These are phyloP conservation scores for Podospora bellae-mahoneyi DNA, from an alignment of 495 filamentous ascomycete genomes.

Conservation along the genomic window DNA sequence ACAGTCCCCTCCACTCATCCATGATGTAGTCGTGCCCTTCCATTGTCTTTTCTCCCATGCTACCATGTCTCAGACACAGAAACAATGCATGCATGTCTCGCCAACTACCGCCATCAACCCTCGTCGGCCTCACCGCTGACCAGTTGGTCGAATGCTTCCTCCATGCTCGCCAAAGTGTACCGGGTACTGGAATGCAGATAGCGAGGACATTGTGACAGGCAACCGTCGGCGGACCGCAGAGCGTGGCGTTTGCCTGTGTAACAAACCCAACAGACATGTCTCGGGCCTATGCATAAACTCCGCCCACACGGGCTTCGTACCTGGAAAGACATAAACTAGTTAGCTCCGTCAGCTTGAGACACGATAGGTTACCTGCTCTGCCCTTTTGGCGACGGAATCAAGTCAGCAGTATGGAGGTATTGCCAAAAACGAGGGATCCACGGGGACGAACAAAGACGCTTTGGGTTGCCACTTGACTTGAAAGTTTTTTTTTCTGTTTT, in stretches of 20 bases:
- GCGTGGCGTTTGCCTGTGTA: not conserved
- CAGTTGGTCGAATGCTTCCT: not conserved
- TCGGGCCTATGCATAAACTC: not conserved
- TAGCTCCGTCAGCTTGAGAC: not conserved
- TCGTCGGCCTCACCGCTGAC: not conserved
- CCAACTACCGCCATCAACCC: not conserved
- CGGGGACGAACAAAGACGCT: not conserved
- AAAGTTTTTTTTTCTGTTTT: not conserved
- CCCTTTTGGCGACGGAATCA: not conserved
- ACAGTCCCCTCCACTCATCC: not conserved
- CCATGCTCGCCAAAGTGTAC: not conserved
- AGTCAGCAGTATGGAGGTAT: not conserved
- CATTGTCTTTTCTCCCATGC: not conserved
- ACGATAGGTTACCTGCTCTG: not conserved
- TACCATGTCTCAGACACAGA: not conserved
- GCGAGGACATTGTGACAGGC: not conserved
- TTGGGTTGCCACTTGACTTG: conserved; percentile 1
- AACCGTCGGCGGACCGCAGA: not conserved
- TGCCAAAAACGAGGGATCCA: not conserved
- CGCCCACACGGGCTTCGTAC: not conserved
- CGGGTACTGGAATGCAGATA: not conserved
- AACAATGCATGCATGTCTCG: not conserved
- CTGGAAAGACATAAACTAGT: not conserved
- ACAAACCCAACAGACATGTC: not conserved
- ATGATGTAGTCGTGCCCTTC: not conserved